Evolutionary conservation across 257 asterid genomes (phyloP).

Genomic region (Jacaranda mimosifolia): DNA sequence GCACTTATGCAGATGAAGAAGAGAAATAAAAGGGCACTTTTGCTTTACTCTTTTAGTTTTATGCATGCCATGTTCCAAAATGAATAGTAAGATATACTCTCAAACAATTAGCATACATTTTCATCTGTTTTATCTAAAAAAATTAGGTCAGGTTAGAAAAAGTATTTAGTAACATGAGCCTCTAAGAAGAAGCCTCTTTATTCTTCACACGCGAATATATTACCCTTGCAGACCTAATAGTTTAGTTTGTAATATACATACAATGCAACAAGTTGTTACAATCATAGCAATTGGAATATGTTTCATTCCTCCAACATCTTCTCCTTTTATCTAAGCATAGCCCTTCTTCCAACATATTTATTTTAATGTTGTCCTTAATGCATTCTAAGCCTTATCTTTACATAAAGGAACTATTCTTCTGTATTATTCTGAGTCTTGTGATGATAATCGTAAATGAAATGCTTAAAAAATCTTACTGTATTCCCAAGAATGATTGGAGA

Average conservation of each 20-base stretch:
- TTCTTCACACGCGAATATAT: conserved; percentile 3
- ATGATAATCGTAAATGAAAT: background rate
- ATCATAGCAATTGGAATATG: conserved; percentile 43
- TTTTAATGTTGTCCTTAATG: background rate
- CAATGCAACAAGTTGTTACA: conserved; percentile 34
- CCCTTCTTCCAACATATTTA: conserved; percentile 30
- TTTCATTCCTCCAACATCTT: conserved; percentile 31
- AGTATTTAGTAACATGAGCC: too few species aligned
- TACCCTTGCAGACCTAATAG: background rate
- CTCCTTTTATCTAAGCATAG: conserved; percentile 31
- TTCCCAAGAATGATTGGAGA: conserved; percentile 29
- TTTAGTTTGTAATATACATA: conserved; percentile 19
- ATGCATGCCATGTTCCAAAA: too few species aligned
- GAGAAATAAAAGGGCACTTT: too few species aligned
- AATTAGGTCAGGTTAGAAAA: too few species aligned
- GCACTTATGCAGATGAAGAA: too few species aligned
- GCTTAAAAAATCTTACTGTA: background rate
- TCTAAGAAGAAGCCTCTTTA: background rate
- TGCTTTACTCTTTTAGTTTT: too few species aligned
- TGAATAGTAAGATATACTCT: too few species aligned
- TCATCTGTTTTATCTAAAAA: too few species aligned
- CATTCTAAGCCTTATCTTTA: conserved; percentile 6
- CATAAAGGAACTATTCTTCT: conserved; percentile 23
- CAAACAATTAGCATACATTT: too few species aligned
- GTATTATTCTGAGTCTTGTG: conserved; percentile 21